Evolutionary conservation across 1,139 yeast genomes (phyloP), one percentile per base, ranked within the genome.

Genomic region (Petasospora rhodanensis): DNA sequence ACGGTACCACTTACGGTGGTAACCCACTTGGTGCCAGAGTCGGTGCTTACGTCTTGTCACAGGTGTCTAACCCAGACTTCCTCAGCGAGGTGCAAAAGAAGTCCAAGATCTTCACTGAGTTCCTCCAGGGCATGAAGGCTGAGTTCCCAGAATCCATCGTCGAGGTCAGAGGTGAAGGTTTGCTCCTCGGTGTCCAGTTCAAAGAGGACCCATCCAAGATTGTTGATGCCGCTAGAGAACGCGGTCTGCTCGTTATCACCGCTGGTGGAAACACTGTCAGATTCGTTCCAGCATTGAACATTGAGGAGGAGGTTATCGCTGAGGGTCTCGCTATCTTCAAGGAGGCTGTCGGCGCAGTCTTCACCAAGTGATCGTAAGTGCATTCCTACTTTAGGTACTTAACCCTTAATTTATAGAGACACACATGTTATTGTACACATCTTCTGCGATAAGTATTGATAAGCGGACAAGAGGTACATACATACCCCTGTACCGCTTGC

Each of bases 1-100:
- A 91, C 56, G 98, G 98, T 32, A 89, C 97, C 5, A 91, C 98
- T 0, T 91, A 83, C 55, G 98, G 98, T 43, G 98, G 98, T 34
- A 91, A 91, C 58, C 97, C 98, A 31, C 66, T 91, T 42, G 98
- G 89, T 3, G 70, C 93, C 26, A 76, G 89, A 42, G 73, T 91
- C 35, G 96, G 91, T 6, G 67, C 72, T 30, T 79, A 79, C 51
- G 94, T 89, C 14, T 63, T 91, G 21, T 77, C 71, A 32, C 73
- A 76, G 46, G 69, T 91, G 29, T 70, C 87, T 10, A 62, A 79
- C 34, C 61, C 68, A 4, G 70, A 65, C 16, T 79, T 91, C 46
- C 69, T 86, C 48, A 54, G 61, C 6, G 62, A 66, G 10, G 96
- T 91, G 14, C 55, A 58, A 9, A 57, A 59, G 22, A 79, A 83